These are phyloP conservation scores for Cydonia oblonga DNA, from an alignment of 331 rosid genomes.

Conservation along the genomic window DNA sequence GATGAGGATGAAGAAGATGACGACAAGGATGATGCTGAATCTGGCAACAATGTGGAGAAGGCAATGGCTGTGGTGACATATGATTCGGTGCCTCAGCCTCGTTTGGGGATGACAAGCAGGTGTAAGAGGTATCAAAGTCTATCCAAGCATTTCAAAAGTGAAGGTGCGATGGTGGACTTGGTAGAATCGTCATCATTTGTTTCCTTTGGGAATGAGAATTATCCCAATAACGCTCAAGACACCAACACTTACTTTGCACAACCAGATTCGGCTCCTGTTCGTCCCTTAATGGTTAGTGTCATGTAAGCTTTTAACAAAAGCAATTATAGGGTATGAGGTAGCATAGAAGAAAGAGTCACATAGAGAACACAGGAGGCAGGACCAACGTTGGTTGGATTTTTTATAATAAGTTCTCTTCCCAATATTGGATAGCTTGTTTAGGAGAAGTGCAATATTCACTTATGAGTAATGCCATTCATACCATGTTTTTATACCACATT, in stretches of 20 bases:
- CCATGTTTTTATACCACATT: too few relatives aligned
- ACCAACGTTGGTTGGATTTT: background rate
- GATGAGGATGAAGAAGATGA: background rate
- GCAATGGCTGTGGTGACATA: background rate
- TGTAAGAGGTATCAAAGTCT: background rate
- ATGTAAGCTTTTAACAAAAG: conserved; percentile 3
- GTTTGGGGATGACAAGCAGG: background rate
- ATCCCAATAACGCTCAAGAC: background rate
- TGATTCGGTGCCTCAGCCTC: background rate
- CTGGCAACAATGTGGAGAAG: background rate
- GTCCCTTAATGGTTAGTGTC: conserved; percentile 20
- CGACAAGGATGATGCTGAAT: background rate
- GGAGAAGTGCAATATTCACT: background rate
- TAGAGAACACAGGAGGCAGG: background rate
- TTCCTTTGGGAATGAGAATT: background rate
- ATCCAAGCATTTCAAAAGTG: background rate
- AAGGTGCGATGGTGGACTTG: background rate
- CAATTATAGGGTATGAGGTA: background rate
- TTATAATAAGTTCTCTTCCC: background rate
- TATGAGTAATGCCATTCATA: too few relatives aligned
- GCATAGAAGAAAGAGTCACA: background rate
- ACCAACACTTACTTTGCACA: conserved; percentile 7
- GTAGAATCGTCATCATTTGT: background rate
- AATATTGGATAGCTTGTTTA: background rate
- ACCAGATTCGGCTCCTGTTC: conserved; percentile 22